Base-by-base conservation (phyloP, 1,284 basidiomycete species). In the Trametes versicolor region DNA sequence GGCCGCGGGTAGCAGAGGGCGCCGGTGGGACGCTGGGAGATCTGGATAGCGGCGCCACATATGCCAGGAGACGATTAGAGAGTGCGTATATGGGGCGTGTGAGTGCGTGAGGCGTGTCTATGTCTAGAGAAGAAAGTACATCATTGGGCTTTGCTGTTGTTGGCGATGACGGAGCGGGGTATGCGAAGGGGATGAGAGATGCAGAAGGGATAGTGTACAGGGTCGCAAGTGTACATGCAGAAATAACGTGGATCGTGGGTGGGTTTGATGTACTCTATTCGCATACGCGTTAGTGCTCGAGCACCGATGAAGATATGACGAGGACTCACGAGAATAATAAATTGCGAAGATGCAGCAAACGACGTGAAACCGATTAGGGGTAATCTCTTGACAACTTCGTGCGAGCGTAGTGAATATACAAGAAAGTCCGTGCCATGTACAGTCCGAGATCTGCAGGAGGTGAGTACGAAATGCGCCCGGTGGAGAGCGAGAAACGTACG, bases 31-130 rank as follows among this genome's bases (percentile, higher is more conserved):
- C 64, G 47, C 67, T 48, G 36, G 63, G 37, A 19, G 59, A 54
- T 15, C 75, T 69, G 25, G 78, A 74, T 0, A 83, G 78, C 9
- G 82, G 71, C 0, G 86, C 84, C 8, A 84, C 83, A 67, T 85
- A 92, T 5, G 89, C 90, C 8, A 93, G 80, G 23, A 92, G 82
- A 15, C 90, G 86, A 49, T 82, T 78, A 21, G 86, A 88, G 17
- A 91, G 80, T 6, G 89, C 81, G 71, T 87, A 92, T 10, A 89
- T 77, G 2, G 88, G 85, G 27, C 71, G 76, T 1, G 80, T 80
- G 67, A 64, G 63, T 34, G 70, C 63, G 43, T 61, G 58, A 39
- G 62, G 58, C 43, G 56, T 48, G 58, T 76, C 72, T 76, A 82
- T 70, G 66, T 71, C 73, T 74, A 78, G 63, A 76, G 75, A 65